Conservation (phyloP, 164 flowering plant species). For the Warburgia ugandensis region DNA sequence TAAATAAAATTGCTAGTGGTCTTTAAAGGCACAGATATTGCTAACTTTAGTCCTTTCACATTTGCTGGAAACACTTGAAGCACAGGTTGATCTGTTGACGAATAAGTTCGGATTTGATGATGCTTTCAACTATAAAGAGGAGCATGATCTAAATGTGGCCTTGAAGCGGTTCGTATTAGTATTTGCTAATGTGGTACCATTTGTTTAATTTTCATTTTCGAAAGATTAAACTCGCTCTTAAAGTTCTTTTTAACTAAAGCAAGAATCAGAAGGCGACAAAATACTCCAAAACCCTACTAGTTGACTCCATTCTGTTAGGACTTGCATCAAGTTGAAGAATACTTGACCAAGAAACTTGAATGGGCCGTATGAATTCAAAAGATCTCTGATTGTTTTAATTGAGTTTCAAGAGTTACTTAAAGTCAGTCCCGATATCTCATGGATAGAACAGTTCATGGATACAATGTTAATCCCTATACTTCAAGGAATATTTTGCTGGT, state of each 20-base stretch:
- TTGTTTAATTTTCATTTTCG: background rate
- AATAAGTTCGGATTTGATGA: constrained; percentile 51
- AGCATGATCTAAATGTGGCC: constrained; percentile 37
- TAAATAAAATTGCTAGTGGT: background rate
- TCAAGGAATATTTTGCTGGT: too few species aligned
- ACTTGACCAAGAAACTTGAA: background rate
- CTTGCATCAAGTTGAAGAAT: background rate
- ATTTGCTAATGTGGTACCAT: background rate
- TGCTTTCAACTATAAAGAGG: constrained; percentile 63
- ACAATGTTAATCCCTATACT: too few species aligned
- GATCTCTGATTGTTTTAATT: too few species aligned
- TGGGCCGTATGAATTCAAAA: too few species aligned
- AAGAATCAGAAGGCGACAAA: too few species aligned
- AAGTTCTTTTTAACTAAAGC: background rate
- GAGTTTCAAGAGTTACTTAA: too few species aligned
- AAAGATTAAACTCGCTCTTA: background rate
- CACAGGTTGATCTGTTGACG: constrained; percentile 51
- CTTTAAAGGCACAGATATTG: background rate
- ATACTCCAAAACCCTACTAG: too few species aligned
- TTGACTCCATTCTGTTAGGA: background rate
- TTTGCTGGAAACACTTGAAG: too few species aligned
- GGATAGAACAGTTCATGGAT: too few species aligned
- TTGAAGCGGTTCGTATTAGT: constrained; percentile 36
- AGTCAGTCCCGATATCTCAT: too few species aligned
- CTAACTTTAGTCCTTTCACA: too few species aligned